Base-by-base conservation (phyloP, 139 green algal species). In the Microglena sp. region DNA sequence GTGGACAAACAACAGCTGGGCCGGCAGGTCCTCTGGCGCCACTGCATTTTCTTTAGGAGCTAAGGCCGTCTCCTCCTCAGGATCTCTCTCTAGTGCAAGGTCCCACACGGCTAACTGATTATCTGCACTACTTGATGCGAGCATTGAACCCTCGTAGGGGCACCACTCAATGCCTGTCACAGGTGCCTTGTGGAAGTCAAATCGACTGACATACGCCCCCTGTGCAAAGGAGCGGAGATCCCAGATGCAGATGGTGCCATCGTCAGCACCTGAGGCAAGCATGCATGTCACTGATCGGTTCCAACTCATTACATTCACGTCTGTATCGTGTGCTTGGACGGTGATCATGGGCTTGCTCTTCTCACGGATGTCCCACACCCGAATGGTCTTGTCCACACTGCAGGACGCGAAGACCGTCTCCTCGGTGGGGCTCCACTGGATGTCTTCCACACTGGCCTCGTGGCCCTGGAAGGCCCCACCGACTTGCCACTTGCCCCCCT, bases 281-380 rank as follows among this genome's bases (percentile, higher is more conserved):
- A 98, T 99, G 82, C 91, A 95, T 3, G 73, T 81, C 29, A 95
- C 87, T 35, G 87, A 40, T 24, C 69, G 45, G 75, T 93, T 97
- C 94, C 94, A 99, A 24, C 85, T 89, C 28, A 97, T 88, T 28
- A 99, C 94, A 73, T 99, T 99, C 33, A 98, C 84, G 72, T 99
- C 94, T 4, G 59, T 72, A 1, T 84, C 77, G 54, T 95, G 85
- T 15, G 93, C 89, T 27, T 67, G 56, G 6, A 74, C 74, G 4
- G 63, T 71, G 46, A 80, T 68, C 74, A 80, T 80, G 53, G 68
- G 55, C 33, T 67, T 74, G 29, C 31, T 64, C 0, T 72, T 60
- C 55, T 90, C 80, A 30, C 92, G 78, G 0, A 80, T 88, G 82
- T 98, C 92, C 90, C 90, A 98, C 24, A 98, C 80, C 33, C 75